A percentile compares a stretch with the other conserved stretches of the same genome.
These are phyloP conservation scores for Lecanoromycetidae sp. DNA, from an alignment of 2,329 filamentous ascomycete genomes.

Conservation along the genomic window DNA sequence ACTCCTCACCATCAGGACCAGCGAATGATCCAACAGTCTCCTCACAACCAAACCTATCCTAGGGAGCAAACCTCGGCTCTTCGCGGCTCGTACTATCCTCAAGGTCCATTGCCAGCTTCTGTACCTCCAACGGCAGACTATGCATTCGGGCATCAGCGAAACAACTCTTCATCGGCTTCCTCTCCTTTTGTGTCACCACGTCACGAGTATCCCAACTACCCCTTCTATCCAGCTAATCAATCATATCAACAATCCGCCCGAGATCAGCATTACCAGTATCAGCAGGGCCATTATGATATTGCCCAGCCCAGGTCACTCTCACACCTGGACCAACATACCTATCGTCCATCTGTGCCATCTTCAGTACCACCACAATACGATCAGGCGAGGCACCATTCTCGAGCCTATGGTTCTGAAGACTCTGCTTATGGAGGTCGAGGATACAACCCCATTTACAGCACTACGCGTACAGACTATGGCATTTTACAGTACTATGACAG, in stretches of 20 bases:
- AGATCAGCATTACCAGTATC: constrained; percentile 8
- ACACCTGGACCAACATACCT: constrained; percentile 9
- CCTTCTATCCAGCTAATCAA: constrained; percentile 4
- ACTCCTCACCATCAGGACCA: constrained; percentile 7
- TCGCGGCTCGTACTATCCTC: constrained; percentile 7
- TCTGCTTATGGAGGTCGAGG: background rate
- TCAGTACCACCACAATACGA: constrained; percentile 5
- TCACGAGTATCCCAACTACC: constrained; percentile 4
- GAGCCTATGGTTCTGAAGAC: constrained; percentile 4
- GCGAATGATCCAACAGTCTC: constrained; percentile 6
- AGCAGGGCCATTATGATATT: constrained; percentile 8
- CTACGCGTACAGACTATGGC: background rate
- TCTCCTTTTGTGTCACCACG: constrained; percentile 15
- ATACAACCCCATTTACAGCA: background rate
- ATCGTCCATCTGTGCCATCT: constrained; percentile 6
- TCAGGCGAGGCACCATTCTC: constrained; percentile 3
- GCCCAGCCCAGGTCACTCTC: constrained; percentile 4
- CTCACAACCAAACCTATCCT: constrained; percentile 5
- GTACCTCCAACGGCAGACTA: constrained; percentile 6
- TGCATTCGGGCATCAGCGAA: constrained; percentile 11
- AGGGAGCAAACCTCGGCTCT: constrained; percentile 1
- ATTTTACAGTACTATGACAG: constrained; percentile 2
- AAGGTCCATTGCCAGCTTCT: constrained; percentile 7
- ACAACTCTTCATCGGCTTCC: constrained; percentile 13
- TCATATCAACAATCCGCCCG: constrained; percentile 6